A percentile compares a stretch with the other conserved stretches of the same genome.
These are phyloP conservation scores for Kwoniella europaea DNA, from an alignment of 768 basidiomycete species.

Conservation along the genomic window DNA sequence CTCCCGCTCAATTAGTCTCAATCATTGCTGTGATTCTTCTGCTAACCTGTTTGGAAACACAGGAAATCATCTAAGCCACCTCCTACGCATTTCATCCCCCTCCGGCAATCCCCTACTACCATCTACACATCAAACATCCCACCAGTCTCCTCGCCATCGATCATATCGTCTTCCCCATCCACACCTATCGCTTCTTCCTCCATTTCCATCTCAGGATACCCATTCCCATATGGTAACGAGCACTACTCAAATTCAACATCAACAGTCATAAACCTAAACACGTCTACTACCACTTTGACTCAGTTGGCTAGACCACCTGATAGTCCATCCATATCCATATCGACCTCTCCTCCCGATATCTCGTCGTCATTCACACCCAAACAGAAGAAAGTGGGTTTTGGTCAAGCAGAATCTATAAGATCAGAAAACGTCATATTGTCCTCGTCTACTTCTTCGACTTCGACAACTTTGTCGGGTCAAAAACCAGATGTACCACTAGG, in stretches of 20 bases:
- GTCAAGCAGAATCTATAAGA: conserved; percentile 7
- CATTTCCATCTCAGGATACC: conserved; percentile 1
- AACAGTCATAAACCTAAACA: neutral
- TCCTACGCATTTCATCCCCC: conserved; percentile 1
- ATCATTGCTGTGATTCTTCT: neutral
- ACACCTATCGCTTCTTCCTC: conserved; percentile 3
- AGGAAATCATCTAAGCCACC: conserved; percentile 4
- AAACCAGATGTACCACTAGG: neutral
- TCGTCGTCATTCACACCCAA: neutral
- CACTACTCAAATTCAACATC: conserved; percentile 12
- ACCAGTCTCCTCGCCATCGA: conserved; percentile 10
- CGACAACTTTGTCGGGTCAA: neutral
- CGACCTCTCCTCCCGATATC: neutral
- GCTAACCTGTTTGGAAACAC: neutral
- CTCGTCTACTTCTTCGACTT: neutral
- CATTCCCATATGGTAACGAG: conserved; percentile 8
- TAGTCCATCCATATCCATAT: conserved; percentile 4
- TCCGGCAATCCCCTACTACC: neutral
- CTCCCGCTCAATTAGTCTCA: neutral
- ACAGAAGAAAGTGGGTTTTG: conserved; percentile 14
- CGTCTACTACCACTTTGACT: conserved; percentile 14
- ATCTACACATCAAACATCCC: neutral
- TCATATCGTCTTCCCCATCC: conserved; percentile 2
- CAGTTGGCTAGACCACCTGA: neutral
- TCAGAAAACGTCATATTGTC: neutral